Evolutionary conservation across 1,284 basidiomycete species (phyloP), one percentile per base, ranked within the genome.

Genomic region (Microbotryum scabiosae): DNA sequence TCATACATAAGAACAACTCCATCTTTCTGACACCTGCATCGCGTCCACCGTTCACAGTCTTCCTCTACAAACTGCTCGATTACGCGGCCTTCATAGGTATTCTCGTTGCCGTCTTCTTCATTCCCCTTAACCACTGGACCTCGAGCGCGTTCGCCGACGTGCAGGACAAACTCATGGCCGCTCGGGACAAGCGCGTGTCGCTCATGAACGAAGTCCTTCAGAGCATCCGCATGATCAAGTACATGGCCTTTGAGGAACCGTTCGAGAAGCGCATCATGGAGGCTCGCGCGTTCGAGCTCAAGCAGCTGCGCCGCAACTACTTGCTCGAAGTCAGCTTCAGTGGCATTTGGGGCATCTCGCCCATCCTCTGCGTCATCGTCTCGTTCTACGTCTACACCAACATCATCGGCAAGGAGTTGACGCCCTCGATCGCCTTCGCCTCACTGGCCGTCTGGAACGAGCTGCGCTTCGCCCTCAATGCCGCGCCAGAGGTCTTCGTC

Each of bases 161-260:
- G 0, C 90, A 96, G 72, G 90, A 94, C 64, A 88, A 86, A 69
- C 78, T 96, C 25, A 72, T 72, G 70, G 41, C 59, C 32, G 59
- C 66, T 7, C 57, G 91, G 23, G 92, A 97, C 70, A 87, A 91
- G 75, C 83, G 92, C 53, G 89, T 92, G 21, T 80, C 86, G 1
- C 77, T 94, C 51, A 96, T 94, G 90, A 94, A 94, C 70, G 91
- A 94, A 83, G 83, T 92, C 57, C 78, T 96, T 8, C 87, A 88
- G 54, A 88, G 83, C 4, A 90, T 96, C 64, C 81, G 90, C n/a
- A 93, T 94, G 88, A 82, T 94, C 70, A 94, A 96, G 79, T 70
- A 67, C 51, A 65, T 69, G 64, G 66, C 66, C 8, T 66, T 64
- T 26, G 92, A 96, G 75, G 83, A 88, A 23, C 88, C 84, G 69